Conservation (phyloP, 2,329 filamentous ascomycete species). For the Fusarium sterilihyphosum region DNA sequence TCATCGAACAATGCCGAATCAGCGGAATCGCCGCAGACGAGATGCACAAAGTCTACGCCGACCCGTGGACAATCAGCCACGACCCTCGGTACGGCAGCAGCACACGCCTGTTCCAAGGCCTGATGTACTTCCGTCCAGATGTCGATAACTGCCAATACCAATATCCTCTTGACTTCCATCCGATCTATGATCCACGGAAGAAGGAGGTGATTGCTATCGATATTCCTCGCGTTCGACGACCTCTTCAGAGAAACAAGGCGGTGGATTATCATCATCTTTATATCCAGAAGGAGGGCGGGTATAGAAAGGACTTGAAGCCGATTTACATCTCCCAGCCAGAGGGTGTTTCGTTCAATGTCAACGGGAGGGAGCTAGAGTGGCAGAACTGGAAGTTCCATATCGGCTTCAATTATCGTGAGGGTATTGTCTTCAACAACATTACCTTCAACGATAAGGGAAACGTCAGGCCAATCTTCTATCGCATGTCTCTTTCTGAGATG, state of each 20-base stretch:
- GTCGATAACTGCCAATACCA: slow-evolving; percentile 90
- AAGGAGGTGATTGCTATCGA: slow-evolving; percentile 84
- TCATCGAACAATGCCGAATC: slow-evolving; percentile 89
- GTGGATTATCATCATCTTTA: slow-evolving; percentile 83
- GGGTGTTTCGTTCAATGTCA: slow-evolving; percentile 85
- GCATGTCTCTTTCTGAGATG: slow-evolving; percentile 91
- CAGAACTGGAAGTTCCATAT: slow-evolving; percentile 95
- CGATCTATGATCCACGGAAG: slow-evolving; percentile 86
- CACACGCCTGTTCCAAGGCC: slow-evolving; percentile 85
- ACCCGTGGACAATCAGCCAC: slow-evolving; percentile 95
- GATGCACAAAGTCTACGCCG: slow-evolving; percentile 96
- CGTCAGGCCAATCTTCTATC: slow-evolving; percentile 83
- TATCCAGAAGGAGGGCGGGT: slow-evolving; percentile 79
- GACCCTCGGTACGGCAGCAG: slow-evolving; percentile 86
- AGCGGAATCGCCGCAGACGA: slow-evolving; percentile 82
- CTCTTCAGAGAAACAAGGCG: slow-evolving; percentile 71
- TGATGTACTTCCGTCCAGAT: slow-evolving; percentile 96
- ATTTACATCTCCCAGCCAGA: slow-evolving; percentile 89
- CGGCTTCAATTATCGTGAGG: slow-evolving; percentile 94
- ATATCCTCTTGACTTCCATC: slow-evolving; percentile 92
- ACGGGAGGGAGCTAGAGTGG: slow-evolving; percentile 79
- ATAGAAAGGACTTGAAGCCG: slow-evolving; percentile 81
- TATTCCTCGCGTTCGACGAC: slow-evolving; percentile 79
- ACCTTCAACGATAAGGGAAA: slow-evolving; percentile 86
- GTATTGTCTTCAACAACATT: slow-evolving; percentile 89